These are phyloP conservation scores for Hypoxylon rickii DNA, from an alignment of 495 filamentous ascomycete species.

Conservation along the genomic window DNA sequence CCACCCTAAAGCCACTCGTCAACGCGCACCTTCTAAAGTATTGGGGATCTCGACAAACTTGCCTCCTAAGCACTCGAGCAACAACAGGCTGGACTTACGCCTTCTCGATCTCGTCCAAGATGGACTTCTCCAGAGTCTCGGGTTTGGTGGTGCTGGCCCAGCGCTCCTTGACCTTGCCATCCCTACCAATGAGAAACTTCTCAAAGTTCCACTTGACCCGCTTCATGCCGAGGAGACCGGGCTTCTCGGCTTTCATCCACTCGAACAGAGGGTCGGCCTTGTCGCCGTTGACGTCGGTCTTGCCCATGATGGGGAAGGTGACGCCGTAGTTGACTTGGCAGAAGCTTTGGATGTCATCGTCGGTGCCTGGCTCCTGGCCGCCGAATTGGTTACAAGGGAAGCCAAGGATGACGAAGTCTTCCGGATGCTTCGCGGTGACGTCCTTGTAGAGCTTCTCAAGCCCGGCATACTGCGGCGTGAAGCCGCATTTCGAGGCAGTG, in stretches of 20 bases:
- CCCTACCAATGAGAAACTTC: constrained; percentile 89
- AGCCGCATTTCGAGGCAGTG: constrained; percentile 98
- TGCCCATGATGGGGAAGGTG: constrained; percentile 86
- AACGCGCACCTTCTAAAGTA: no score
- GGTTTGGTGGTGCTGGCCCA: constrained; percentile 90
- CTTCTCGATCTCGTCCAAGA: constrained; percentile 65
- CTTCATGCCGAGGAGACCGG: constrained; percentile 85
- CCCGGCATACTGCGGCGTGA: constrained; percentile 93
- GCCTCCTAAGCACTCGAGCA: not conserved
- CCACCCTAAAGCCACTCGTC: constrained; percentile 35
- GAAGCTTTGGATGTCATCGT: constrained; percentile 91
- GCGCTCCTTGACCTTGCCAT: constrained; percentile 78
- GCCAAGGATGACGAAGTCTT: constrained; percentile 84
- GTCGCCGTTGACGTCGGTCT: constrained; percentile 90
- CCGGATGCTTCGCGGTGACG: constrained; percentile 66
- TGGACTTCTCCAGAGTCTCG: constrained; percentile 70
- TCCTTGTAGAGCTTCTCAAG: constrained; percentile 90
- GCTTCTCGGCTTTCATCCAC: constrained; percentile 85
- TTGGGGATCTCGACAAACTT: no score
- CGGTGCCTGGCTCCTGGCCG: constrained; percentile 81
- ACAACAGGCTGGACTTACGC: constrained; percentile 35
- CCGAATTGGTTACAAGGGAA: constrained; percentile 99
- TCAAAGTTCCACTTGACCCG: constrained; percentile 97
- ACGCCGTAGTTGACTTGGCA: constrained; percentile 96
- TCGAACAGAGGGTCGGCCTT: constrained; percentile 79